These are phyloP conservation scores for Kernera saxatilis DNA, from an alignment of 345 rosid genomes.

Conservation along the genomic window DNA sequence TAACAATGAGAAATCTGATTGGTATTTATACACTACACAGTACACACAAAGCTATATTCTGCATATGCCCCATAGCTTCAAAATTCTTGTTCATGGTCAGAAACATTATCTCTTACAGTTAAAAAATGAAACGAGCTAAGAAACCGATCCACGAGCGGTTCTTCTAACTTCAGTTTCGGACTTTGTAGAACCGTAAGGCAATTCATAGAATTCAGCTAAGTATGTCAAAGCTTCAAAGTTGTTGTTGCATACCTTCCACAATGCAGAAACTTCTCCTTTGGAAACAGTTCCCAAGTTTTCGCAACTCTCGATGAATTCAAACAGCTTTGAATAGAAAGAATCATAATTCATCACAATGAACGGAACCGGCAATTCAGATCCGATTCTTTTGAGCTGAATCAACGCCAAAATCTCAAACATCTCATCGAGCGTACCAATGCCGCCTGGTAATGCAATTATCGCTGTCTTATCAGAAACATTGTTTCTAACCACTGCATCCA, in stretches of 20 bases:
- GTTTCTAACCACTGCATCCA: conserved; percentile 71
- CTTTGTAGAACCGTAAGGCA: conserved; percentile 16
- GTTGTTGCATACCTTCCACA: conserved; percentile 74
- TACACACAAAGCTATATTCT: not conserved
- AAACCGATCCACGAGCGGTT: conserved; percentile 4
- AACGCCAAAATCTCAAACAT: conserved; percentile 78
- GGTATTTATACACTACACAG: not conserved
- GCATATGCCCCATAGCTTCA: not conserved
- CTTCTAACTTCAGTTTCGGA: conserved; percentile 19
- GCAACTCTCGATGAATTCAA: conserved; percentile 71
- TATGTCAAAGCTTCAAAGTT: conserved; percentile 68
- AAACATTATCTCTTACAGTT: not conserved
- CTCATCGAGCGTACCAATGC: conserved; percentile 87
- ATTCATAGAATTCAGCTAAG: conserved; percentile 59
- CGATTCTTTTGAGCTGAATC: conserved; percentile 79
- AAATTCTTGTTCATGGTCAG: not conserved
- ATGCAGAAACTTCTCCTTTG: conserved; percentile 62
- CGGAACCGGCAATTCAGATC: conserved; percentile 70
- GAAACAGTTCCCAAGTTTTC: conserved; percentile 71
- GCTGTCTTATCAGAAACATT: conserved; percentile 58
- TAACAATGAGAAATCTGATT: not conserved
- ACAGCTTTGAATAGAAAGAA: conserved; percentile 64
- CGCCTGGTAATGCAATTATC: conserved; percentile 81
- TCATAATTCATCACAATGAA: conserved; percentile 85
- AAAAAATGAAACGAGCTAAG: not conserved